These are phyloP conservation scores for Straminergon stramineum DNA, from an alignment of 225 moss, liverwort and hornwort genomes.

Conservation along the genomic window DNA sequence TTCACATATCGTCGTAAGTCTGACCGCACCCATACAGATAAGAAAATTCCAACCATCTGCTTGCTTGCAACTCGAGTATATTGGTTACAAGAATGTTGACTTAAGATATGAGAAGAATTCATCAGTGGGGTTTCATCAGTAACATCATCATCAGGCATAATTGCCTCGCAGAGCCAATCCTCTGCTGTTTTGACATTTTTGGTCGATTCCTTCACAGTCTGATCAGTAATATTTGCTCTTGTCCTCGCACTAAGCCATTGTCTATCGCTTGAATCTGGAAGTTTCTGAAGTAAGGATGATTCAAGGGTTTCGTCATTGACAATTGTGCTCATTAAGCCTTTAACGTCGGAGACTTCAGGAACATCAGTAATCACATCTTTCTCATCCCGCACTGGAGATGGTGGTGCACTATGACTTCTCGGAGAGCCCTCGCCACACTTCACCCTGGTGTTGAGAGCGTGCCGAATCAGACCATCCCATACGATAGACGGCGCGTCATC, in stretches of 20 bases:
- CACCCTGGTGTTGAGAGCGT: constrained; percentile 28
- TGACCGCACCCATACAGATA: constrained; percentile 80
- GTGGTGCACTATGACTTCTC: constrained; percentile 2
- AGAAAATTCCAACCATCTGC: constrained; percentile 94
- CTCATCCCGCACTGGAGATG: constrained; percentile 25
- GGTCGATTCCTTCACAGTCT: constrained; percentile 1
- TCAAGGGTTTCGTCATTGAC: constrained; percentile 15
- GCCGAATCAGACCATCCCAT: constrained; percentile 46
- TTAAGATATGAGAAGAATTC: constrained; percentile 1
- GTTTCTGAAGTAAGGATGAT: constrained; percentile 17
- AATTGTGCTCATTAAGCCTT: constrained; percentile 15
- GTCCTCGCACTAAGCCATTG: constrained; percentile 1
- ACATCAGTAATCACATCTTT: constrained; percentile 15
- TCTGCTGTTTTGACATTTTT: constrained; percentile 28
- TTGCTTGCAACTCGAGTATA: constrained; percentile 86
- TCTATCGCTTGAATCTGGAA: constrained; percentile 16
- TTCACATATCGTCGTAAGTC: constrained; percentile 49
- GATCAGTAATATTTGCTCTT: neutral
- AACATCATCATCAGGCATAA: constrained; percentile 12
- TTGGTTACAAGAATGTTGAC: constrained; percentile 14
- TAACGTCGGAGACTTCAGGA: constrained; percentile 30
- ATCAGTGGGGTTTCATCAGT: constrained; percentile 13
- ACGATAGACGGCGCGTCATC: constrained; percentile 27
- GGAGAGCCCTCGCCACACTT: constrained; percentile 4
- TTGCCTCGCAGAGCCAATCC: constrained; percentile 40